Conservation (phyloP, 2,329 filamentous ascomycete species). For the Xylariomycetidae sp. region DNA sequence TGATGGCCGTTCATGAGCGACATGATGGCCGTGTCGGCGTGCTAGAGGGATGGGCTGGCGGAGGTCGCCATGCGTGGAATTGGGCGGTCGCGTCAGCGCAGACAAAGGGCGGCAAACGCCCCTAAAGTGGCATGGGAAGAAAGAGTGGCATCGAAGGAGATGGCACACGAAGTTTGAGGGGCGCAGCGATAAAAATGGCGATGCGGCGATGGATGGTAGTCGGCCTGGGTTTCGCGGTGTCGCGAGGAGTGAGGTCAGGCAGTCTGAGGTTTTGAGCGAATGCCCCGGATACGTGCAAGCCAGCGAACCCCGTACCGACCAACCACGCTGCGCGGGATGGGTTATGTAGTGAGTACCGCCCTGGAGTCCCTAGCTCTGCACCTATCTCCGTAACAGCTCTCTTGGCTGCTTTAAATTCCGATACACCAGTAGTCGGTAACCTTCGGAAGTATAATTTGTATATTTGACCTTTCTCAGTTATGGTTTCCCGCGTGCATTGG, state of each 20-base stretch:
- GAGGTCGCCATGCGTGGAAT: constrained; percentile 50
- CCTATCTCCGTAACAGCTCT: no score
- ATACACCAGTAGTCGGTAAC: no score
- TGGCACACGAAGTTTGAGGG: constrained; percentile 36
- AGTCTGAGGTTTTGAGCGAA: constrained; percentile 34
- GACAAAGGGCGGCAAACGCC: constrained; percentile 37
- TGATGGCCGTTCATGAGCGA: constrained; percentile 61
- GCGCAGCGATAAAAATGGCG: constrained; percentile 35
- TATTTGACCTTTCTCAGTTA: no score
- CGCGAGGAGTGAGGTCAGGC: constrained; percentile 49
- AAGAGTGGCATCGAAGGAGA: constrained; percentile 48
- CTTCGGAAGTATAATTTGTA: no score
- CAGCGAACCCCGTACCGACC: no score
- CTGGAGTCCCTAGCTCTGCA: no score
- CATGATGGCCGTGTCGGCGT: constrained; percentile 49
- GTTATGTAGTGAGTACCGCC: no score
- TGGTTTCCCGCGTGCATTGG: no score
- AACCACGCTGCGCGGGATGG: no score
- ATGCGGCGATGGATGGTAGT: constrained; percentile 49
- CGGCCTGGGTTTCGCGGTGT: no score
- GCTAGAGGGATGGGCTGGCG: constrained; percentile 41
- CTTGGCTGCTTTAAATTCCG: no score
- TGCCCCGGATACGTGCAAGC: no score
- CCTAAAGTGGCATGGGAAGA: constrained; percentile 45
- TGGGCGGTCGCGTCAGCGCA: constrained; percentile 46